Base-by-base conservation (phyloP, 139 green algal species). In the Chlamydomonas sp. region DNA sequence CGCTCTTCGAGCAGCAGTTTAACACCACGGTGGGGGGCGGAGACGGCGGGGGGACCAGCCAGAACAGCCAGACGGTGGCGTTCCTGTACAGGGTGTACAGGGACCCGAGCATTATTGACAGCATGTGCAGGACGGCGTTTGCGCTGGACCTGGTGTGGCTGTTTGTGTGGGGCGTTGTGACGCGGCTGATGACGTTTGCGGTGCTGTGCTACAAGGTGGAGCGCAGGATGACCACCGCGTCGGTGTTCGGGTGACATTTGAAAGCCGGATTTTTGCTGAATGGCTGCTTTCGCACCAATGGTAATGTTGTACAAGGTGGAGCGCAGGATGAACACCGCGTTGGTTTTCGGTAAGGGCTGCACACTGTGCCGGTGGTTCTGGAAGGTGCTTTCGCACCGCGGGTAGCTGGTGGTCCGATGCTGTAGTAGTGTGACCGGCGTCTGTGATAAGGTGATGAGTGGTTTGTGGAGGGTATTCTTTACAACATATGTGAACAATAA, bases 291-390 rank as follows among this genome's bases (percentile, higher is more conserved):
- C 31, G 31, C 31, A 49, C 31, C 31, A 49, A 49, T 49, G 7
- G 17, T 85, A 17, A 66, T 85, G 80, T 58, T 85, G 80, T 85
- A 85, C 67, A 85, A 85, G 67, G 80, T 85, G 80, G 80, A 85
- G 67, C 66, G 80, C 3, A 66, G 80, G 66, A 77, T 85, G 66
- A 85, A 66, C 66, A 85, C 66, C 4, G 80, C 80, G 4, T 85
- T 67, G 7, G 66, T 85, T 17, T 85, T 85, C 12, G 79, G 79
- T 1, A 75, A 31, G 73, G 31, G 31, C 31, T 49, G 31, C 31
- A 49, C 31, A 49, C 31, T 49, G 31, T 49, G 31, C 31, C 31
- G 31, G 31, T 49, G 31, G 31, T 49, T 49, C 31, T 49, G 31
- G 31, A 49, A 49, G 31, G 31, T 49, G 31, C 31, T 49, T 49